These are phyloP conservation scores for Cercospora brassicicola DNA, from an alignment of 2,329 filamentous ascomycete genomes.

Conservation along the genomic window DNA sequence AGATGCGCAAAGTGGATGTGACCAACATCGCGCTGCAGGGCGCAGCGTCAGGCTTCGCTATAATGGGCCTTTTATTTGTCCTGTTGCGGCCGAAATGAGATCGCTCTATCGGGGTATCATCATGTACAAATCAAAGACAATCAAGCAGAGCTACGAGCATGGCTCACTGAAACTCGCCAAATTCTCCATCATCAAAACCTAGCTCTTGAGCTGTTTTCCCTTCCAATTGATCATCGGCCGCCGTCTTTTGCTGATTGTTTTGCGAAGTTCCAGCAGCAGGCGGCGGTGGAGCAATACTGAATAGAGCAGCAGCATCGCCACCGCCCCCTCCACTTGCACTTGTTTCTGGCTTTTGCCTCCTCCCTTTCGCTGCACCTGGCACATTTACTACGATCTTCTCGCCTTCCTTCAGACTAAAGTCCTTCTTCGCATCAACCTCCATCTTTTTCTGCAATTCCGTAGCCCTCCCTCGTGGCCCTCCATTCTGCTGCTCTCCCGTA, in stretches of 20 bases:
- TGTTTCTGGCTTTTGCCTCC: conserved; percentile 36
- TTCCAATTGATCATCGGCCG: conserved; percentile 59
- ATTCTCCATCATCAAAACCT: conserved; percentile 84
- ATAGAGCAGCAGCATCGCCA: conserved; percentile 53
- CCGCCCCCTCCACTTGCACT: conserved; percentile 43
- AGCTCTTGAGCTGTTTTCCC: conserved; percentile 57
- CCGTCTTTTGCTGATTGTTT: conserved; percentile 52
- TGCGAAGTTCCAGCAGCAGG: conserved; percentile 53
- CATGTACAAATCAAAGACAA: neutral
- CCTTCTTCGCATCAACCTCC: conserved; percentile 59
- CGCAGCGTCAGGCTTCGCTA: conserved; percentile 44
- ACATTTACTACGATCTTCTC: conserved; percentile 79
- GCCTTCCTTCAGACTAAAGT: conserved; percentile 84
- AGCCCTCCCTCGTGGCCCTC: conserved; percentile 42
- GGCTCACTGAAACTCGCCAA: conserved; percentile 71
- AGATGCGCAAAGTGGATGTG: conserved; percentile 48
- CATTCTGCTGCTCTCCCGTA: conserved; percentile 39
- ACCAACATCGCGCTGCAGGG: conserved; percentile 49
- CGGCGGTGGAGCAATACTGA: conserved; percentile 74
- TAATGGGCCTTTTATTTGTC: conserved; percentile 40
- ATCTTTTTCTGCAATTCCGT: conserved; percentile 38
- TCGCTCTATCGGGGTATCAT: conserved; percentile 14
- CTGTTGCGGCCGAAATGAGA: conserved; percentile 37
- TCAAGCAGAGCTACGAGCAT: neutral
- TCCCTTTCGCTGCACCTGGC: conserved; percentile 59